Evolutionary conservation across 768 basidiomycete genomes (phyloP).

Genomic region (Cytidiella melzeri): DNA sequence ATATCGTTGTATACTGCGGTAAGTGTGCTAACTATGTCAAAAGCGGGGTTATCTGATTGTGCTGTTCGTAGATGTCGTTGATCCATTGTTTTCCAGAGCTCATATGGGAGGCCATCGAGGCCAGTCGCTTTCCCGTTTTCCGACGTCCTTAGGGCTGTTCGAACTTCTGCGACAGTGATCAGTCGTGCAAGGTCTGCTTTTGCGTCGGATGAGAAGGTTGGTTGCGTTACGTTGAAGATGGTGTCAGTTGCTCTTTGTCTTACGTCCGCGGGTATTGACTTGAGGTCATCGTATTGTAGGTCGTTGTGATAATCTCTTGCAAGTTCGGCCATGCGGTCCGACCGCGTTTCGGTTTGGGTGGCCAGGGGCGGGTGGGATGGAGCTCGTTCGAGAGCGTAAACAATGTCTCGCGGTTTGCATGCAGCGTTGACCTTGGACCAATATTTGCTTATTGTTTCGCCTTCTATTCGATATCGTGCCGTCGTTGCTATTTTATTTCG

Average conservation of each 20-base stretch:
- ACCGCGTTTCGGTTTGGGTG: background rate
- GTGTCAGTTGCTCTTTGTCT: background rate
- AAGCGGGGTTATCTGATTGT: background rate
- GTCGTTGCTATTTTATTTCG: background rate
- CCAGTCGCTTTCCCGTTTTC: slow-evolving; percentile 3
- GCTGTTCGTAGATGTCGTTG: background rate
- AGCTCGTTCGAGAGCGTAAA: background rate
- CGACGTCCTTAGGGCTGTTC: background rate
- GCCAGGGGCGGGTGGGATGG: background rate
- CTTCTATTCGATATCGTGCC: background rate
- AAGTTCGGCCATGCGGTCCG: slow-evolving; percentile 14
- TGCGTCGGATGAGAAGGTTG: background rate
- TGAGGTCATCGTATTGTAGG: slow-evolving; percentile 4
- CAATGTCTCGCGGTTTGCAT: slow-evolving; percentile 4
- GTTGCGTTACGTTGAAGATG: background rate
- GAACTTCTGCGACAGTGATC: background rate
- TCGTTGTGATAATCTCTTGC: slow-evolving; percentile 14
- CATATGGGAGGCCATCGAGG: slow-evolving; percentile 6
- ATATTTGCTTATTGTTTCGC: slow-evolving; percentile 7
- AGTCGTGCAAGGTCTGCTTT: background rate
- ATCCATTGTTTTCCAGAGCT: slow-evolving; percentile 6
- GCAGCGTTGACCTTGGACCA: slow-evolving; percentile 1
- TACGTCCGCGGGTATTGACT: background rate
- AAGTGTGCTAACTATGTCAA: background rate
- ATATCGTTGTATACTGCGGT: slow-evolving; percentile 13